Conservation (phyloP, 202 grass and related monocot species). For the Digitaria exilis region DNA sequence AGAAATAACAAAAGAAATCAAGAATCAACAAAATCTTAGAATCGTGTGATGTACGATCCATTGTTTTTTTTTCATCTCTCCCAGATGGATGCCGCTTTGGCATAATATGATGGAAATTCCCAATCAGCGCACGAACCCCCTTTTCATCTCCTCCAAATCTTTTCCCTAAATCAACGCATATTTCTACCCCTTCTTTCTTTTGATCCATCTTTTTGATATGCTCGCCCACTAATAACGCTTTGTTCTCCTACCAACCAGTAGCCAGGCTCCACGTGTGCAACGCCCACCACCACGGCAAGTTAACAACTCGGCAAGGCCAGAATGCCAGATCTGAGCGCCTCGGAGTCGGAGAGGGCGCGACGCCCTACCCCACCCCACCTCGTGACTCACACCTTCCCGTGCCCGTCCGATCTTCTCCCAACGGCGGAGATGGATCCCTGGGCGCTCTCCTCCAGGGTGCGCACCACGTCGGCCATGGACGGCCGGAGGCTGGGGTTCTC, state of each 20-base stretch:
- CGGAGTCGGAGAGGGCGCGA: constrained; percentile 18
- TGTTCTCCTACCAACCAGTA: constrained; percentile 36
- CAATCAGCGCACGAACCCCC: constrained; percentile 25
- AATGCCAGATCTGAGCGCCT: constrained; percentile 53
- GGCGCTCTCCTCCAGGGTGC: constrained; percentile 58
- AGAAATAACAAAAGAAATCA: constrained; percentile 38
- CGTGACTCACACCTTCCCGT: constrained; percentile 36
- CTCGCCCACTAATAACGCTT: constrained; percentile 41
- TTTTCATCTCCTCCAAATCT: constrained; percentile 31
- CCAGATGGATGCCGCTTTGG: constrained; percentile 29
- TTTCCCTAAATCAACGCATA: constrained; percentile 7
- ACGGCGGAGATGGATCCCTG: constrained; percentile 56
- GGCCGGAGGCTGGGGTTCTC: constrained; percentile 83
- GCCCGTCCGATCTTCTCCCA: constrained; percentile 55
- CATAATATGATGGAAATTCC: constrained; percentile 35
- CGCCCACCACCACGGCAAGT: background rate
- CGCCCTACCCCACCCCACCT: background rate
- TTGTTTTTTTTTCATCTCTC: background rate
- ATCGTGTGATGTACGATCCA: constrained; percentile 37
- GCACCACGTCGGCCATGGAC: constrained; percentile 83
- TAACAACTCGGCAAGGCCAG: constrained; percentile 48
- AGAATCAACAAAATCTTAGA: constrained; percentile 45
- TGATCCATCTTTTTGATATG: constrained; percentile 10
- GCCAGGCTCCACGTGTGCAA: constrained; percentile 24
- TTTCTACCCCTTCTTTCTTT: constrained; percentile 5